Conservation (phyloP, 805 yeast species). For the Lipomyces starkeyi region DNA sequence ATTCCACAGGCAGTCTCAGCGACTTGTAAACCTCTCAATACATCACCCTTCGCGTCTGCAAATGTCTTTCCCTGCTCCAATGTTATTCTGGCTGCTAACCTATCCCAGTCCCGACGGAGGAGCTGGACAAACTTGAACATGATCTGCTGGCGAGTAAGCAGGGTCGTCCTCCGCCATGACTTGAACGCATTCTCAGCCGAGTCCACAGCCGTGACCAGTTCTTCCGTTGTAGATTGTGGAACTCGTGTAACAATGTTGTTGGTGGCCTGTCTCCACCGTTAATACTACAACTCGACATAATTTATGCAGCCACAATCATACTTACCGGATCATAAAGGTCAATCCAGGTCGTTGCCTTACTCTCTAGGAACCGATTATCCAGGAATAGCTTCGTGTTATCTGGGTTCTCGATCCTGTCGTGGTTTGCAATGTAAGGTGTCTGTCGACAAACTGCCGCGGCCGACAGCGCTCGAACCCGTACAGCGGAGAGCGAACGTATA, state of each 20-base stretch:
- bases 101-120: slow-evolving; percentile 68
- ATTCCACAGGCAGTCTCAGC: slow-evolving; percentile 76
- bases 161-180: slow-evolving; percentile 58
- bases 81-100: slow-evolving; percentile 67
- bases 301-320: neutral
- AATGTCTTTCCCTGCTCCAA: slow-evolving; percentile 80
- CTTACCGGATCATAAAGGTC: slow-evolving; percentile 70
- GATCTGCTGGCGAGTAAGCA: slow-evolving; percentile 62
- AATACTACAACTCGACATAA: neutral
- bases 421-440: slow-evolving; percentile 22
- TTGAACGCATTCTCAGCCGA: slow-evolving; percentile 69
- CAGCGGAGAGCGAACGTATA: neutral
- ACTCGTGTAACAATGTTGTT: slow-evolving; percentile 67
- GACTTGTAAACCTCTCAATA: slow-evolving; percentile 75
- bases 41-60: slow-evolving; percentile 77
- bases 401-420: slow-evolving; percentile 37
- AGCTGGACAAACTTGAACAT: slow-evolving; percentile 71
- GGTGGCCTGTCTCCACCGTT: slow-evolving; percentile 54
- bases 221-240: slow-evolving; percentile 73
- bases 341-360: slow-evolving; percentile 62
- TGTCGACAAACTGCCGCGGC: neutral
- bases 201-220: slow-evolving; percentile 67
- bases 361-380: slow-evolving; percentile 57
- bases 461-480: neutral
- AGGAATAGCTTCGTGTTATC: slow-evolving; percentile 48